Evolutionary conservation across 2,329 filamentous ascomycete genomes (phyloP).

Genomic region (Colletotrichum neosansevieriae): DNA sequence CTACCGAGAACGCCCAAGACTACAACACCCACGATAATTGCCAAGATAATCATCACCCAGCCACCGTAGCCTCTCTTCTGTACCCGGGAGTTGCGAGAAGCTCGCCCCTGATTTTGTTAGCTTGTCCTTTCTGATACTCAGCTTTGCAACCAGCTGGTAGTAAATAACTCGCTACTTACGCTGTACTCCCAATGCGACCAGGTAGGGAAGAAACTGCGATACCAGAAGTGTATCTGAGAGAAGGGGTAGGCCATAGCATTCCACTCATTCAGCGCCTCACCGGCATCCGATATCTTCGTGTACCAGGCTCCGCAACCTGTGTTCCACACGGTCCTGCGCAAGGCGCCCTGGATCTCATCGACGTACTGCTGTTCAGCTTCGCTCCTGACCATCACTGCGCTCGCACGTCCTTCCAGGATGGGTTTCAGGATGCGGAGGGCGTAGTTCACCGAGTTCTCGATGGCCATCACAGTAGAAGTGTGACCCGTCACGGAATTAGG

Average conservation of each 20-base stretch:
- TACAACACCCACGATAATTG: not conserved
- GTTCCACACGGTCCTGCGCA: slow-evolving; percentile 49
- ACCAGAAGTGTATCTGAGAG: slow-evolving; percentile 52
- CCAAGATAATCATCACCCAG: not conserved
- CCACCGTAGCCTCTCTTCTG: not conserved
- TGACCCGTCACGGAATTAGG: slow-evolving; percentile 75
- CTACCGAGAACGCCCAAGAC: not conserved
- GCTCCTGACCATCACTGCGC: slow-evolving; percentile 47
- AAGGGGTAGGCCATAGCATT: slow-evolving; percentile 53
- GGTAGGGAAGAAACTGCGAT: slow-evolving; percentile 50
- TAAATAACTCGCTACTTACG: slow-evolving; percentile 43
- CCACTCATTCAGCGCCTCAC: slow-evolving; percentile 43
- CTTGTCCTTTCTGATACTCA: not conserved
- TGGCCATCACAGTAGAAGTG: slow-evolving; percentile 68
- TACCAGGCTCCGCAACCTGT: slow-evolving; percentile 54
- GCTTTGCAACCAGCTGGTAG: not conserved
- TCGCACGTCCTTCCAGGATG: slow-evolving; percentile 49
- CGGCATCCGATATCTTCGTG: slow-evolving; percentile 39
- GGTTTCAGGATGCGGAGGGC: slow-evolving; percentile 69
- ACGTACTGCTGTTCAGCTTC: slow-evolving; percentile 52
- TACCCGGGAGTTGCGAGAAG: not conserved
- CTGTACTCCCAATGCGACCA: slow-evolving; percentile 50
- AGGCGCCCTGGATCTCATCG: slow-evolving; percentile 47
- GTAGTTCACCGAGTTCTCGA: slow-evolving; percentile 72
- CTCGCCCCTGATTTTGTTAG: not conserved